A percentile compares a stretch with the other conserved stretches of the same genome.
Evolutionary conservation across 2,329 filamentous ascomycete species (phyloP).

Genomic region (Pseudogymnoascus sp.): DNA sequence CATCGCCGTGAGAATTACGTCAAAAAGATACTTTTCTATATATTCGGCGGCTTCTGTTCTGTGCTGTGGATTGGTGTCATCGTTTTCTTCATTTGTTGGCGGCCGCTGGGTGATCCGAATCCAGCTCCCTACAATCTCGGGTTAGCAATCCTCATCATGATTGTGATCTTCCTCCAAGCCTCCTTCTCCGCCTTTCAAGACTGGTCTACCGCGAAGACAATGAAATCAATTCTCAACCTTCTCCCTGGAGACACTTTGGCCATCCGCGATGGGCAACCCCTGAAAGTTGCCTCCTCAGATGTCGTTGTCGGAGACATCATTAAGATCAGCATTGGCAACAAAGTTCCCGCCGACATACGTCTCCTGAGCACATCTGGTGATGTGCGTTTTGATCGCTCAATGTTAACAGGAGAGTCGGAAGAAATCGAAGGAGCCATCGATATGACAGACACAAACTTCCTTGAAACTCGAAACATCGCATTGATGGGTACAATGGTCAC

Average conservation of each 20-base stretch:
- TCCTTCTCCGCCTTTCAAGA: constrained; percentile 42
- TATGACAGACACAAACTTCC: constrained; percentile 68
- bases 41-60: constrained; percentile 44
- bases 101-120: constrained; percentile 37
- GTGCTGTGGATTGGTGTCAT: constrained; percentile 42
- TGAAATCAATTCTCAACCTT: constrained; percentile 42
- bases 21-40: constrained; percentile 36
- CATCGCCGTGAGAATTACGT: constrained; percentile 38
- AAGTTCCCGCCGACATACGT: constrained; percentile 80
- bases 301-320: constrained; percentile 91
- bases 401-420: constrained; percentile 95
- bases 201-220: constrained; percentile 41
- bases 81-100: constrained; percentile 44
- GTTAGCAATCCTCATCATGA: constrained; percentile 40
- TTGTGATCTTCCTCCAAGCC: constrained; percentile 42
- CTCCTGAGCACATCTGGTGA: constrained; percentile 79
- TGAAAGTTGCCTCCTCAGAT: neutral
- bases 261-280: constrained; percentile 41
- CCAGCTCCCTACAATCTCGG: constrained; percentile 39
- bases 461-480: constrained; percentile 99
- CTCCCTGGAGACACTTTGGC: constrained; percentile 39
- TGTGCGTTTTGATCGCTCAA: constrained; percentile 98
- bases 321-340: constrained; percentile 80
- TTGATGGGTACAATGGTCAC: constrained; percentile 98
- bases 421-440: constrained; percentile 74